These are phyloP conservation scores for Penicillium sp. DNA, from an alignment of 2,329 filamentous ascomycete genomes.

Conservation along the genomic window DNA sequence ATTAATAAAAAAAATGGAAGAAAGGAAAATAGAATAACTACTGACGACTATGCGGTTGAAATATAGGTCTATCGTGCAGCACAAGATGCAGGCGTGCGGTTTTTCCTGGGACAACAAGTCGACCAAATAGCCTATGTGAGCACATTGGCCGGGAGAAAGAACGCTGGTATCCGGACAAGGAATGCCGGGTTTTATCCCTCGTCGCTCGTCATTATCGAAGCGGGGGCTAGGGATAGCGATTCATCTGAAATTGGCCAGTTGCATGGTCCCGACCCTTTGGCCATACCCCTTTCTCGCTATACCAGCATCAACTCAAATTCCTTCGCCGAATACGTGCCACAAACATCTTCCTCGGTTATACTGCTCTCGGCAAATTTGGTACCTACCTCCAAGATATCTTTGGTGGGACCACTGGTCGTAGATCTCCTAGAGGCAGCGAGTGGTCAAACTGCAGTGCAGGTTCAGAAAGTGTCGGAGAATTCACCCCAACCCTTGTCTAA, in stretches of 20 bases:
- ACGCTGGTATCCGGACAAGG: slow-evolving; percentile 7
- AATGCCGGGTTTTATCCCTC: slow-evolving; percentile 7
- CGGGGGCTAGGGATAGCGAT: background rate
- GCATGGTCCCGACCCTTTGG: slow-evolving; percentile 2
- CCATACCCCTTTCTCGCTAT: slow-evolving; percentile 9
- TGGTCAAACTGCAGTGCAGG: background rate
- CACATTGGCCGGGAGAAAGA: slow-evolving; percentile 5
- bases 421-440: background rate
- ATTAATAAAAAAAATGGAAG: background rate
- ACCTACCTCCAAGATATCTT: background rate
- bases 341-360: slow-evolving; percentile 6
- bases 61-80: slow-evolving; percentile 6
- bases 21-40: background rate
- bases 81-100: slow-evolving; percentile 8
- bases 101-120: slow-evolving; percentile 2
- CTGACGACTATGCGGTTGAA: background rate
- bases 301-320: background rate
- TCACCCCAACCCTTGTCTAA: background rate
- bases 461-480: background rate
- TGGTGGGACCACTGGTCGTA: slow-evolving; percentile 6
- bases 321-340: background rate
- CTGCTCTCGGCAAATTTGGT: background rate
- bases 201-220: slow-evolving; percentile 5
- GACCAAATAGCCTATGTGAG: slow-evolving; percentile 9
- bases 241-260: background rate